These are phyloP conservation scores for Cryphonectria naterciae DNA, from an alignment of 2,329 filamentous ascomycete species.

Conservation along the genomic window DNA sequence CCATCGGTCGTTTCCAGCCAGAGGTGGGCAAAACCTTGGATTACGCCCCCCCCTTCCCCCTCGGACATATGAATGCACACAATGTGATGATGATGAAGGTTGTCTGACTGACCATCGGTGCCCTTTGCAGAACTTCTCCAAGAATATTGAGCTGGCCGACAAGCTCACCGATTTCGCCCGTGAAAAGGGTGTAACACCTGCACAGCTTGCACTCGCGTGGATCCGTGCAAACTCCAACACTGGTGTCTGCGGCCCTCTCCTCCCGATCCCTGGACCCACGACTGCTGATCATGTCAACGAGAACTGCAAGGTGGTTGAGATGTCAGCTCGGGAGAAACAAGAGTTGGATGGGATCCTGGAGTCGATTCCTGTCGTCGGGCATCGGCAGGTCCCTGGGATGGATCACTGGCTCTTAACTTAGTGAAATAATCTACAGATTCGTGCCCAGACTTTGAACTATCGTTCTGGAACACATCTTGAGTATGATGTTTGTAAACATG, in stretches of 20 bases:
- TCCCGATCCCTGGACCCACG: slow-evolving; percentile 15
- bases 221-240: slow-evolving; percentile 8
- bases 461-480: too few relatives aligned
- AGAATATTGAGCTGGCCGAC: slow-evolving; percentile 15
- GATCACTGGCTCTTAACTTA: neutral
- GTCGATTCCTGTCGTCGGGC: neutral
- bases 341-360: slow-evolving; percentile 2
- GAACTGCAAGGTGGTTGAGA: slow-evolving; percentile 11
- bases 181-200: slow-evolving; percentile 7
- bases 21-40: slow-evolving; percentile 38
- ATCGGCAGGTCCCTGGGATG: slow-evolving; percentile 13
- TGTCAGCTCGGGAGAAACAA: slow-evolving; percentile 1
- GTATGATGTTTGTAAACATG: neutral
- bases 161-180: slow-evolving; percentile 4
- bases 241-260: slow-evolving; percentile 7
- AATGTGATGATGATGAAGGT: neutral
- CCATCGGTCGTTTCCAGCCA: slow-evolving; percentile 52
- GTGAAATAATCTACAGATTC: neutral
- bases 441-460: neutral
- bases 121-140: slow-evolving; percentile 7
- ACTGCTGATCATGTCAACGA: neutral
- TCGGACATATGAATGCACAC: neutral
- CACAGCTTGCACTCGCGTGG: slow-evolving; percentile 18
- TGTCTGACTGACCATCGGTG: neutral
- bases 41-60: too few relatives aligned